Evolutionary conservation across 1,284 basidiomycete species (phyloP), one percentile per base, ranked within the genome.

Genomic region (Ustilago xerochloae): DNA sequence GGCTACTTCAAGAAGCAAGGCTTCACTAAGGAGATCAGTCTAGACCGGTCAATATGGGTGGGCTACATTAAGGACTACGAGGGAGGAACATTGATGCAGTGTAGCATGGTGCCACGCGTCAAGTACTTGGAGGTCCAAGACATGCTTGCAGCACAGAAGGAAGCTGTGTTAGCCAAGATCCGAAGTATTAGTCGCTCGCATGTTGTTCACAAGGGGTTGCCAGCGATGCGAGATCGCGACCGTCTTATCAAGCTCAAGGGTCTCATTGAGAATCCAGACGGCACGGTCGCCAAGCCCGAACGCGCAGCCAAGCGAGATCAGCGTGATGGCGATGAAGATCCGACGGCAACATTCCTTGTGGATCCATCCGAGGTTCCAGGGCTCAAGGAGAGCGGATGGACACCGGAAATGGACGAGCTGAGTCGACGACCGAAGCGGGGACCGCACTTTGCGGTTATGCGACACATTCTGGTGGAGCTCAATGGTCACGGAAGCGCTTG

Each of bases 41-140:
- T 97, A 18, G 91, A 92, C 63, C 90, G 95, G 38, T 90, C 93
- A 2, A 88, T 92, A 4, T 99, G 97, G 97, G 95, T 96, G 0
- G 97, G 96, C 1, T 99, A 99, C 85, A 99, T 99, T 90, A 99
- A 99, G 85, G 97, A 99, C 85, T 99, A 99, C 85, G 97, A 99
- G 84, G 97, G 97, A 48, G 96, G 94, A n/a, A 99, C 97, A 46
- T 93, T 99, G 86, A 98, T 99, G 96, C 94, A 88, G 86, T 99
- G 97, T 83, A 92, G 91, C 4, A 92, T 99, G 92, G 86, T 99
- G 20, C 90, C 89, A 24, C 92, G 93, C 79, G 90, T 99, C 71
- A 90, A 94, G 81, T 99, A 99, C 81, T 87, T 97, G 68, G 88
- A 92, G 76, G 93, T 93, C 62, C 88, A 89, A 51, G 90, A 90